Evolutionary conservation across 306 rosid genomes (phyloP), one percentile per base, ranked within the genome.

Genomic region (Dryas drummondii): DNA sequence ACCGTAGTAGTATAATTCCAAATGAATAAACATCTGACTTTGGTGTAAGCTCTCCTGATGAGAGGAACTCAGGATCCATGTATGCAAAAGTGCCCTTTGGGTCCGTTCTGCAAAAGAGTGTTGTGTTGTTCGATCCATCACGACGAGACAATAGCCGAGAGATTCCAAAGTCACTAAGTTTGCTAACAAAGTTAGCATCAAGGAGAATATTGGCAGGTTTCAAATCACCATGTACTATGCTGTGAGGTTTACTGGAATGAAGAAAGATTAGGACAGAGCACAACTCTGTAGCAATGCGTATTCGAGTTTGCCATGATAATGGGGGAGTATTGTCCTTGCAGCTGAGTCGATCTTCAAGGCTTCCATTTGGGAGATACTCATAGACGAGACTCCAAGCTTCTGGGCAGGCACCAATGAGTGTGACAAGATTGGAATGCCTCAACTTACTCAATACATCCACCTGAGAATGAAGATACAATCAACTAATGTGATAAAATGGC

Each of bases 11-110:
- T 75, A 89, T 82, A 71, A 94, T 86, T 85, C 99, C 99, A 72
- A 94, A 92, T 12, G 99, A 92, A 78, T 94, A 94, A 60, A 92
- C 88, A 79, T 94, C 98, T 3, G 99, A 94, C 77, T 86, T 88
- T 67, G 83, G 68, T 46, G 97, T 89, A 52, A 90, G 96, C 80
- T 92, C 99, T 64, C 90, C 97, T 16, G 89, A 74, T n/a, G 74
- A 42, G 47, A 87, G 72, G 78, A 85, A 87, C 78, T 94, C 97
- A 22, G 99, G 99, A 79, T 94, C 99, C 88, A 89, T 76, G 82
- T 92, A 90, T 3, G 70, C 74, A 66, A 82, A 75, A 71, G 96
- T 89, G 47, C 93, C 98, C 75, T 86, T 89, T 0, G 92, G 93
- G 42, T 58, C 79, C 66, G 97, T 92, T 68, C 70, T 81, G 87